A percentile compares a stretch with the other conserved stretches of the same genome.
Conservation (phyloP, 306 rosid genomes). For the Heteromeles arbutifolia region DNA sequence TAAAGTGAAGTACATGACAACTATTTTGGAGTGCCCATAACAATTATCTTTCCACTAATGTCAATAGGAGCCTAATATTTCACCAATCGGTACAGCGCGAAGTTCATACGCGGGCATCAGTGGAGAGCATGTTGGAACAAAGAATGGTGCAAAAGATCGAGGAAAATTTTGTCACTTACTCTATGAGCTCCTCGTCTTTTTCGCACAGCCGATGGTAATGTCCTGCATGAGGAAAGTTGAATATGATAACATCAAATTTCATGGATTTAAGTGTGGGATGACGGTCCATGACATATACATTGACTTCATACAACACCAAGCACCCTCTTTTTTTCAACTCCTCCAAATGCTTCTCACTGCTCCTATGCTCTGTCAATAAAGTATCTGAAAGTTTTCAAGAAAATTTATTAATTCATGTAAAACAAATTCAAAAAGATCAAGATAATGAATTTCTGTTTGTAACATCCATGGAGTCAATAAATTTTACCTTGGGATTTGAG, state of each 20-base stretch:
- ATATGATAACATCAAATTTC: conserved; percentile 17
- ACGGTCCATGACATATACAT: conserved; percentile 13
- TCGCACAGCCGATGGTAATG: conserved; percentile 12
- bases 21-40: no score
- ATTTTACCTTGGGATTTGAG: conserved; percentile 8
- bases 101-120: no score
- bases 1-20: no score
- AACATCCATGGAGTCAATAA: not conserved
- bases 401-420: not conserved
- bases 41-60: no score
- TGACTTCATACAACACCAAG: conserved; percentile 10
- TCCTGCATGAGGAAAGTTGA: conserved; percentile 31
- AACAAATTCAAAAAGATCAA: not conserved
- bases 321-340: conserved; percentile 13
- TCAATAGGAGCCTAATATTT: no score
- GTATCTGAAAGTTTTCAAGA: not conserved
- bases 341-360: not conserved
- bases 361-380: not conserved
- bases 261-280: not conserved
- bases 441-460: not conserved
- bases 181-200: not conserved
- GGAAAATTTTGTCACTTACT: not conserved
- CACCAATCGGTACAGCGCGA: no score
- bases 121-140: no score
- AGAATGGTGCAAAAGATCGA: no score